phyloP scores from a whole-genome alignment of 2,329 filamentous ascomycete genomes.

The Exophiala calicioides region DNA sequence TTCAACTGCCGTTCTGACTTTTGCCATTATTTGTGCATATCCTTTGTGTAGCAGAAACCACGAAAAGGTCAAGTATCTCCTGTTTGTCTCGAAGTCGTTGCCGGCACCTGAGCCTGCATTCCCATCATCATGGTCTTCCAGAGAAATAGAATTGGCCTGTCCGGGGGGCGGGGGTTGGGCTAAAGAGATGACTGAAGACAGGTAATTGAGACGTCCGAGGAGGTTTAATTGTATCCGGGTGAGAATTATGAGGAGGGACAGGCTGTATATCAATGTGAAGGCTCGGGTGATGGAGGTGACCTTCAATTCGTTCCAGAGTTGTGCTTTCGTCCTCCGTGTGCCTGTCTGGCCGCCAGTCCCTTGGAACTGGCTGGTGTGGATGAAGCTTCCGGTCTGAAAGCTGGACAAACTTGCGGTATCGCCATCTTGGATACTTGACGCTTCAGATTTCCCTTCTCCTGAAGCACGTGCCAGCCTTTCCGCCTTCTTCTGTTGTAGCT shows the following conservation, averaged over 20 bases:
- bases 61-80: conserved; percentile 91
- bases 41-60: conserved; percentile 97
- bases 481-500: conserved; percentile 90
- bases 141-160: conserved; percentile 60
- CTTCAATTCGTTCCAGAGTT: conserved; percentile 96
- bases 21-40: conserved; percentile 78
- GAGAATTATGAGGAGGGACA: conserved; percentile 84
- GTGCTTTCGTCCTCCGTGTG: conserved; percentile 75
- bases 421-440: conserved; percentile 75
- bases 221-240: conserved; percentile 97
- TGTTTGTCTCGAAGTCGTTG: conserved; percentile 93
- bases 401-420: conserved; percentile 76
- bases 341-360: conserved; percentile 46
- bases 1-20: conserved; percentile 81
- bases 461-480: conserved; percentile 54
- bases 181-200: conserved; percentile 90
- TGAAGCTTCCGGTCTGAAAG: conserved; percentile 75
- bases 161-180: conserved; percentile 70
- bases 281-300: conserved; percentile 87
- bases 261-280: conserved; percentile 88
- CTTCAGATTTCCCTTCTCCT: conserved; percentile 58
- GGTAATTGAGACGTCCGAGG: conserved; percentile 89
- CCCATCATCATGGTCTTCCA: conserved; percentile 93
- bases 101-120: conserved; percentile 76
- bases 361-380: conserved; percentile 76